A percentile compares a stretch with the other conserved stretches of the same genome.
These are phyloP conservation scores for Usnea hakonensis DNA, from an alignment of 495 filamentous ascomycete genomes.

Conservation along the genomic window DNA sequence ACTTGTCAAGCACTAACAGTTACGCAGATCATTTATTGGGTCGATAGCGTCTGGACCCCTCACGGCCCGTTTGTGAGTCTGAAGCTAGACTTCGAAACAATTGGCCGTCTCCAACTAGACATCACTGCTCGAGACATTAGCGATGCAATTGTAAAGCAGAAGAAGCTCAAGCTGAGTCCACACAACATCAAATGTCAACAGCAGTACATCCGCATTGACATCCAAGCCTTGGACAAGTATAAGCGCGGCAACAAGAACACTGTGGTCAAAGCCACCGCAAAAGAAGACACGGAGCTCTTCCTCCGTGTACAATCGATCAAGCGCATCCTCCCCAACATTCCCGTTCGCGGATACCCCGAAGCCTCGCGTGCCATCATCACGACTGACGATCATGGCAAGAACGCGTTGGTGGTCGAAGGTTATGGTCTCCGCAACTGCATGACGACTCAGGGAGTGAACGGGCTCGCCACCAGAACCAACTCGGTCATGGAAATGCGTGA, in stretches of 20 bases:
- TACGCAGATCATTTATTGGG: conserved; percentile 55
- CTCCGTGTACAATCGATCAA: conserved; percentile 76
- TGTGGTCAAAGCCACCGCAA: conserved; percentile 39
- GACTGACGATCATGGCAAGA: conserved; percentile 51
- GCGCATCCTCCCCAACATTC: conserved; percentile 67
- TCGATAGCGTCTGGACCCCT: conserved; percentile 76
- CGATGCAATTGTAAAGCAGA: conserved; percentile 62
- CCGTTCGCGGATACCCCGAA: conserved; percentile 79
- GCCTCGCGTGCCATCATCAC: conserved; percentile 85
- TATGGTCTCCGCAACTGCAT: conserved; percentile 86
- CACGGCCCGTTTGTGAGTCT: conserved; percentile 66
- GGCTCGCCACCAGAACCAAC: conserved; percentile 65
- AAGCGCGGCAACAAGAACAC: conserved; percentile 33
- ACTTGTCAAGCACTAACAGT: conserved; percentile 28
- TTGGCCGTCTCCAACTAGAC: conserved; percentile 70
- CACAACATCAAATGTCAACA: conserved; percentile 43
- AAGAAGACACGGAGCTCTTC: conserved; percentile 57
- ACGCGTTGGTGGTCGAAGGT: conserved; percentile 83
- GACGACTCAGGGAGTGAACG: conserved; percentile 81
- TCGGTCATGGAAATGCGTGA: conserved; percentile 82
- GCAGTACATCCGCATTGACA: conserved; percentile 42
- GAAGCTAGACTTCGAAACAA: conserved; percentile 66
- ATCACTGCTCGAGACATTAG: conserved; percentile 61
- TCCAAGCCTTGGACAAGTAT: conserved; percentile 42
- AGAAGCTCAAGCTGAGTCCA: conserved; percentile 63